Evolutionary conservation across 139 green algal genomes (phyloP).

Genomic region (Haematococcus lacustris): DNA sequence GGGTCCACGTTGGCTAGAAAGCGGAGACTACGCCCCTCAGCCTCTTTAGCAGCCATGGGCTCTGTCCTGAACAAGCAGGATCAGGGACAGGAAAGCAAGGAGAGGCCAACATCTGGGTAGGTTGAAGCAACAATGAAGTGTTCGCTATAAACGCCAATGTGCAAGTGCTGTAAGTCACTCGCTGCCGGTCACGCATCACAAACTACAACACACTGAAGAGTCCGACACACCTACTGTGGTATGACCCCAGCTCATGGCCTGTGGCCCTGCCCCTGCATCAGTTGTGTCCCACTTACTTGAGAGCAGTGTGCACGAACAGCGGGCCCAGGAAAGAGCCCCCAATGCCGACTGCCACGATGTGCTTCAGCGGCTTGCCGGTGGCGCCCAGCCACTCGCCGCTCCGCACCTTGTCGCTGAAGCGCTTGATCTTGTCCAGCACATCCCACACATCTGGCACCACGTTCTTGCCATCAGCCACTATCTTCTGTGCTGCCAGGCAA

Average conservation of each 20-base stretch:
- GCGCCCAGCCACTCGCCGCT: slow-evolving; percentile 83
- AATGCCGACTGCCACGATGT: slow-evolving; percentile 96
- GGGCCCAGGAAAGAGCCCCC: slow-evolving; percentile 94
- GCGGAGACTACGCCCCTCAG: slow-evolving; percentile 67
- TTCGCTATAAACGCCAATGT: too few species aligned
- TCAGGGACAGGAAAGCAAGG: too few species aligned
- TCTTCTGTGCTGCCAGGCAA: slow-evolving; percentile 58
- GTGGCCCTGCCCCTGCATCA: too few species aligned
- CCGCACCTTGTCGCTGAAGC: slow-evolving; percentile 82
- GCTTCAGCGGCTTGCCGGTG: slow-evolving; percentile 93
- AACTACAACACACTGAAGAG: too few species aligned
- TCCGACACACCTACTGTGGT: too few species aligned
- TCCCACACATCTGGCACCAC: slow-evolving; percentile 94
- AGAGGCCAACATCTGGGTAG: too few species aligned
- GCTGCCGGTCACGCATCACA: too few species aligned
- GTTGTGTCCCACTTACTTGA: too few species aligned
- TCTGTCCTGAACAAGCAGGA: too few species aligned
- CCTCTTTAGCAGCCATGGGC: slow-evolving; percentile 29
- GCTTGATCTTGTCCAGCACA: slow-evolving; percentile 98
- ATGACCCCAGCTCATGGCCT: too few species aligned
- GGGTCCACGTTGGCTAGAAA: slow-evolving; percentile 99
- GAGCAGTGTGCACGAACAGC: slow-evolving; percentile 97
- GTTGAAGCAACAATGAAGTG: too few species aligned
- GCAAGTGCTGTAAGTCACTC: too few species aligned
- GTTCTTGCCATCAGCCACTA: slow-evolving; percentile 78